These are phyloP conservation scores for Rhizoclosmatium globosum DNA, from an alignment of 192 early-diverging fungal species.

Conservation along the genomic window DNA sequence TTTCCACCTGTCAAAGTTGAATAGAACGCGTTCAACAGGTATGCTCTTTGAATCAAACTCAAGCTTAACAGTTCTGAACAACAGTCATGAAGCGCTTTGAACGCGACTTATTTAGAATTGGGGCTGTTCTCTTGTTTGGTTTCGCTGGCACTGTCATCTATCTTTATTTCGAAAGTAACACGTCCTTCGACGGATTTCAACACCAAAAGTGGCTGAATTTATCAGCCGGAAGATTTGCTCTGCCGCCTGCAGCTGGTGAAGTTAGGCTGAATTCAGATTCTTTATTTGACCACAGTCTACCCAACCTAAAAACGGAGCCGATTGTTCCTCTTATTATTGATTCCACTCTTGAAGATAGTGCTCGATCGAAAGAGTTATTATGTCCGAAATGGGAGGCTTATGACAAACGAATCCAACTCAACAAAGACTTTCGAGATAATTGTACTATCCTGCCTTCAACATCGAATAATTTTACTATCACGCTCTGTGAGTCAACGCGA, in stretches of 20 bases:
- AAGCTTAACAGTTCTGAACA: too few relatives aligned
- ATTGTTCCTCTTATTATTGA: background rate
- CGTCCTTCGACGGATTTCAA: background rate
- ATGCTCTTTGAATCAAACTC: too few relatives aligned
- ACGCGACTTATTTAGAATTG: too few relatives aligned
- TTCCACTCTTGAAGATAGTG: background rate
- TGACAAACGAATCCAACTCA: constrained; percentile 3
- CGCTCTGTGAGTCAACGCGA: background rate
- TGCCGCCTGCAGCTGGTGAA: background rate
- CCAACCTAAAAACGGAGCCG: background rate
- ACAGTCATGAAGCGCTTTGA: too few relatives aligned
- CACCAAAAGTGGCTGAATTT: background rate
- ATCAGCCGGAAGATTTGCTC: background rate
- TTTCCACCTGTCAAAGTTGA: background rate
- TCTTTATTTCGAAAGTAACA: too few relatives aligned
- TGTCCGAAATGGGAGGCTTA: constrained; percentile 18
- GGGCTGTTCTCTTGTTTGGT: too few relatives aligned
- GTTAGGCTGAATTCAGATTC: background rate
- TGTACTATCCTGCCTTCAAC: background rate
- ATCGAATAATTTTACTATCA: background rate
- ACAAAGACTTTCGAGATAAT: constrained; percentile 5
- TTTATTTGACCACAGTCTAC: background rate
- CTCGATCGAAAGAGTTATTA: background rate
- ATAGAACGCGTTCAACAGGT: too few relatives aligned
- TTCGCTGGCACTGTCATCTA: too few relatives aligned